A percentile compares a stretch with the other conserved stretches of the same genome.
These are phyloP conservation scores for Aspergillus sp. DNA, from an alignment of 2,329 filamentous ascomycete genomes.

Conservation along the genomic window DNA sequence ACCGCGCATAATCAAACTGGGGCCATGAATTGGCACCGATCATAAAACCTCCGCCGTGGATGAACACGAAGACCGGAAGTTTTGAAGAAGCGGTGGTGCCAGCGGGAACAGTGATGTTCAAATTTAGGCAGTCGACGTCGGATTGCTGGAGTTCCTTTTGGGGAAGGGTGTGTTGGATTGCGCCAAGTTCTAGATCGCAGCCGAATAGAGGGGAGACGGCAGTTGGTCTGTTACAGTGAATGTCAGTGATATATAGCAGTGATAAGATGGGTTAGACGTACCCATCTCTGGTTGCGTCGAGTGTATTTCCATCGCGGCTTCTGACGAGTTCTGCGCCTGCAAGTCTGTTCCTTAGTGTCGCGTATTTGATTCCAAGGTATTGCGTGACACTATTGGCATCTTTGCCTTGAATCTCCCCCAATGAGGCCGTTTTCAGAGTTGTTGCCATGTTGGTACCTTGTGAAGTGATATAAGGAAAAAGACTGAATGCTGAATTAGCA, in stretches of 20 bases:
- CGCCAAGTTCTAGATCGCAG: conserved; percentile 41
- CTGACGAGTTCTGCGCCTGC: conserved; percentile 28
- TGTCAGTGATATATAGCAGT: background rate
- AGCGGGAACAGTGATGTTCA: conserved; percentile 46
- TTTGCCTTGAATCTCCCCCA: conserved; percentile 24
- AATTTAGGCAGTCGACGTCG: conserved; percentile 45
- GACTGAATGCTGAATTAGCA: no score
- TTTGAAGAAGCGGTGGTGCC: conserved; percentile 18
- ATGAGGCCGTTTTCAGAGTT: conserved; percentile 17
- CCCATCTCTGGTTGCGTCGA: conserved; percentile 33
- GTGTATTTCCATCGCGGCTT: conserved; percentile 14
- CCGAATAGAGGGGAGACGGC: conserved; percentile 36
- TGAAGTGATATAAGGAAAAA: background rate
- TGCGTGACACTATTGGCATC: conserved; percentile 22
- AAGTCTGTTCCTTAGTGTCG: conserved; percentile 26
- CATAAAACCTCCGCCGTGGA: conserved; percentile 48
- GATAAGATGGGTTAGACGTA: conserved; percentile 9
- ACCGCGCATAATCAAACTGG: conserved; percentile 41
- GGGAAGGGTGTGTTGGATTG: conserved; percentile 45
- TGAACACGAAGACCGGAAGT: conserved; percentile 47
- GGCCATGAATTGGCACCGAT: conserved; percentile 49
- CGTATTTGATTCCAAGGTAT: conserved; percentile 35
- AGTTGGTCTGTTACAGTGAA: conserved; percentile 25
- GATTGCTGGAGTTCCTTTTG: conserved; percentile 34
- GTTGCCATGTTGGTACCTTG: conserved; percentile 3